Evolutionary conservation across 768 basidiomycete genomes (phyloP).

Genomic region (Leucocoprinus sp.): DNA sequence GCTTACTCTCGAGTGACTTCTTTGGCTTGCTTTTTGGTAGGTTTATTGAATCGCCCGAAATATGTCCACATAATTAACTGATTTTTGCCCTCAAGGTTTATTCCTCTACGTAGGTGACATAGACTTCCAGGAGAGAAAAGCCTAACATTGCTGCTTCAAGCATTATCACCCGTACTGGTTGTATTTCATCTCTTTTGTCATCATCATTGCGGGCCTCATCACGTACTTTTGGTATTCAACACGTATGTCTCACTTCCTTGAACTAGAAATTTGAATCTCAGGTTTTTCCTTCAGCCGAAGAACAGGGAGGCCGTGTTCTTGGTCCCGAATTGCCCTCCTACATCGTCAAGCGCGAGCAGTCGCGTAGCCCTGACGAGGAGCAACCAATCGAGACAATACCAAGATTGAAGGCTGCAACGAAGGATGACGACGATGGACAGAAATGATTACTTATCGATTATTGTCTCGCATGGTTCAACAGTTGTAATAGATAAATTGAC

Average conservation of each 20-base stretch:
- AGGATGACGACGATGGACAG: background rate
- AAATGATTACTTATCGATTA: background rate
- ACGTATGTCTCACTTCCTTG: conserved; percentile 41
- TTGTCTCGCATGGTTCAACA: background rate
- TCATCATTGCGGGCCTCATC: conserved; percentile 66
- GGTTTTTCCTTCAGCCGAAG: conserved; percentile 43
- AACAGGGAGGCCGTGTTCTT: conserved; percentile 47
- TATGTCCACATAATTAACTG: background rate
- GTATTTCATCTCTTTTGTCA: conserved; percentile 72
- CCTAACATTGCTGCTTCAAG: conserved; percentile 27
- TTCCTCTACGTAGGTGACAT: conserved; percentile 39
- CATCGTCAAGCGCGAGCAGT: conserved; percentile 27
- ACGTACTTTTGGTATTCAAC: conserved; percentile 83
- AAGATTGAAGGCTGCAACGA: background rate
- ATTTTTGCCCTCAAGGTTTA: conserved; percentile 21
- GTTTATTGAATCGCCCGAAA: conserved; percentile 13
- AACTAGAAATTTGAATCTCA: background rate
- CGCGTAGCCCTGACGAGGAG: conserved; percentile 12
- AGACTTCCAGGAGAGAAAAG: no score
- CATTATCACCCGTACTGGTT: conserved; percentile 83
- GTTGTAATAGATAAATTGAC: background rate
- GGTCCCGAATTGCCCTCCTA: conserved; percentile 55
- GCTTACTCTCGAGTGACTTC: conserved; percentile 81
- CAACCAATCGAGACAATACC: conserved; percentile 6
- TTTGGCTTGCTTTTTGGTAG: conserved; percentile 75